Conservation (phyloP, 257 asterid genomes). For the Nyctanthes arbortristis region DNA sequence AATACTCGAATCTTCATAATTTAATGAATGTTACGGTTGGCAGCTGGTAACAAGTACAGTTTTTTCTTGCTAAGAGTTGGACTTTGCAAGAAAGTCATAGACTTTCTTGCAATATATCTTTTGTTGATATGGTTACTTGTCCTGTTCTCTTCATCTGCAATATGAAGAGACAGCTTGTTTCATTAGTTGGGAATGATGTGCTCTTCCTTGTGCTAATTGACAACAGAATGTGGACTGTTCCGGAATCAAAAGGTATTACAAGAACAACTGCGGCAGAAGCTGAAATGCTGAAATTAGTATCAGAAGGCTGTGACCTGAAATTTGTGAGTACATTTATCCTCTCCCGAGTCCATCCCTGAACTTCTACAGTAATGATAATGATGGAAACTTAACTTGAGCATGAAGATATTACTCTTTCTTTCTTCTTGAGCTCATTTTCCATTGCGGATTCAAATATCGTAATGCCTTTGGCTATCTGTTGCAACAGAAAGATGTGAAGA, state of each 20-base stretch:
- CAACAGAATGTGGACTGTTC: slow-evolving; percentile 63
- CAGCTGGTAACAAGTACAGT: too few species aligned
- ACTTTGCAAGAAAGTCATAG: background rate
- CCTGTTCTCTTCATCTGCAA: background rate
- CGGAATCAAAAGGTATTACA: slow-evolving; percentile 63
- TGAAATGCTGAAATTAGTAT: slow-evolving; percentile 61
- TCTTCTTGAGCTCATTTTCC: too few species aligned
- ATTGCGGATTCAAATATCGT: background rate
- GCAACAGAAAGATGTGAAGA: slow-evolving; percentile 53
- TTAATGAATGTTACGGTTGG: background rate
- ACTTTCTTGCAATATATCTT: background rate
- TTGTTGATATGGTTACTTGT: background rate
- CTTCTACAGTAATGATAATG: background rate
- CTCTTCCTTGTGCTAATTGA: slow-evolving; percentile 10
- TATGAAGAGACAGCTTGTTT: background rate
- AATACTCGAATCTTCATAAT: background rate
- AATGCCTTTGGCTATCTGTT: too few species aligned
- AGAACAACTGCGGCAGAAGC: slow-evolving; percentile 67
- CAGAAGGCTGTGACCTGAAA: slow-evolving; percentile 73
- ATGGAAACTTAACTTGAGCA: background rate
- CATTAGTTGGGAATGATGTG: background rate
- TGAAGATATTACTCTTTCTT: background rate
- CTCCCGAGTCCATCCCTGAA: too few species aligned
- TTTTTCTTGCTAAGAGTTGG: background rate
- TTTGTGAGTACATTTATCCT: slow-evolving; percentile 51